Conservation (phyloP, 371 early-diverging fungal species). For the Mucor racemosus region DNA sequence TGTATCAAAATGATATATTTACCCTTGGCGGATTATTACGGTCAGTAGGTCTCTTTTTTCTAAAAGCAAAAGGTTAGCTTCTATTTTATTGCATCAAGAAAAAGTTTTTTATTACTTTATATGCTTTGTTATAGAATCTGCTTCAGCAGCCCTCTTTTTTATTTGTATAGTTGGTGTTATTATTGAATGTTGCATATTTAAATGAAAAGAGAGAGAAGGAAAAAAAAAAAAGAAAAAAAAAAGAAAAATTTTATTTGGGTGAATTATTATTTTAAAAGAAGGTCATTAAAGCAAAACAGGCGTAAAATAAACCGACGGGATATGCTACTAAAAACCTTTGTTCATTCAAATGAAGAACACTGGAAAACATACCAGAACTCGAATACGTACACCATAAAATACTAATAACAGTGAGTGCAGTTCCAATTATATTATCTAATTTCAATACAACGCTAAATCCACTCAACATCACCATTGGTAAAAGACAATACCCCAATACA, state of each 20-base stretch:
- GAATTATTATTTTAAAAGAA: constrained; percentile 67
- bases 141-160: constrained; percentile 51
- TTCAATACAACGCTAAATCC: constrained; percentile 60
- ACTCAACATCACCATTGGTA: constrained; percentile 92
- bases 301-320: constrained; percentile 93
- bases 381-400: constrained; percentile 95
- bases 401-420: constrained; percentile 67
- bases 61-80: constrained; percentile 13
- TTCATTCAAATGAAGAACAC: constrained; percentile 89
- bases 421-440: constrained; percentile 60
- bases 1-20: neutral
- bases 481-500: constrained; percentile 95
- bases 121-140: constrained; percentile 42
- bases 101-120: constrained; percentile 37
- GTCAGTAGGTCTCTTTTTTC: constrained; percentile 67
- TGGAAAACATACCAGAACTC: constrained; percentile 94
- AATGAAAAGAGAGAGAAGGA: neutral
- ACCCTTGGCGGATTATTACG: constrained; percentile 63
- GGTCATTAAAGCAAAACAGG: constrained; percentile 94
- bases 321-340: constrained; percentile 96
- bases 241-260: neutral
- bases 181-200: constrained; percentile 14
- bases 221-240: neutral
- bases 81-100: neutral
- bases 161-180: constrained; percentile 30